Conservation (phyloP, 345 rosid species). For the Erucastrum elatum region DNA sequence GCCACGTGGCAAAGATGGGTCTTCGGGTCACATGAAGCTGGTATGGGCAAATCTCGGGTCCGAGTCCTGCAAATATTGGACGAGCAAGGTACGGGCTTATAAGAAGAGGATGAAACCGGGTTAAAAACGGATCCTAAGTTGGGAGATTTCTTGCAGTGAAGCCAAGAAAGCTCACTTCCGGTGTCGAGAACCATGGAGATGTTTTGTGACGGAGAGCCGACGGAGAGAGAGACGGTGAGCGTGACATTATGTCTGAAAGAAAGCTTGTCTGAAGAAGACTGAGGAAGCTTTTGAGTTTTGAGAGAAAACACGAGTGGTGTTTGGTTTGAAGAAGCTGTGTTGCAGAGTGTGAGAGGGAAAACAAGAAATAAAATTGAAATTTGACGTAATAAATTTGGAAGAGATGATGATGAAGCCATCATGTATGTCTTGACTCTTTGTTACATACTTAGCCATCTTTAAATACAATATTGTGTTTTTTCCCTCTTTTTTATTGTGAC, state of each 20-base stretch:
- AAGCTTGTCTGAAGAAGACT: constrained; percentile 57
- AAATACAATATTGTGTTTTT: constrained; percentile 28
- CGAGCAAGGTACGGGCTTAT: constrained; percentile 48
- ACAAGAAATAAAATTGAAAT: constrained; percentile 36
- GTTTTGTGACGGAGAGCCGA: constrained; percentile 68
- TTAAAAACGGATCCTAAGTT: constrained; percentile 48
- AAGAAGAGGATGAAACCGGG: constrained; percentile 53
- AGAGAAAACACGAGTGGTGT: constrained; percentile 52
- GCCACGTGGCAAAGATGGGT: constrained; percentile 57
- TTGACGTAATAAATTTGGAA: constrained; percentile 25
- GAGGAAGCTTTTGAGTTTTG: constrained; percentile 55
- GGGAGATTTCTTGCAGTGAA: constrained; percentile 57
- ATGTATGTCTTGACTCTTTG: constrained; percentile 24
- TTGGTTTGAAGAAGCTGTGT: constrained; percentile 39
- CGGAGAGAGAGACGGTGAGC: constrained; percentile 60
- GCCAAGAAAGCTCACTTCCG: constrained; percentile 87
- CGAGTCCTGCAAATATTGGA: constrained; percentile 53
- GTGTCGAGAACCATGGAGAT: constrained; percentile 84
- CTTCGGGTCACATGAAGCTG: constrained; percentile 59
- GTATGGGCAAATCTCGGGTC: constrained; percentile 59
- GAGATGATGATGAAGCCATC: constrained; percentile 33
- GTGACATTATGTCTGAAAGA: constrained; percentile 66
- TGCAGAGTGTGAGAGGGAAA: constrained; percentile 30
- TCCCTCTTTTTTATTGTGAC: neutral
- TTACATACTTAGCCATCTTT: constrained; percentile 33